Base-by-base conservation (phyloP, 176 grass and related monocot species). In the Olyra latifolia region DNA sequence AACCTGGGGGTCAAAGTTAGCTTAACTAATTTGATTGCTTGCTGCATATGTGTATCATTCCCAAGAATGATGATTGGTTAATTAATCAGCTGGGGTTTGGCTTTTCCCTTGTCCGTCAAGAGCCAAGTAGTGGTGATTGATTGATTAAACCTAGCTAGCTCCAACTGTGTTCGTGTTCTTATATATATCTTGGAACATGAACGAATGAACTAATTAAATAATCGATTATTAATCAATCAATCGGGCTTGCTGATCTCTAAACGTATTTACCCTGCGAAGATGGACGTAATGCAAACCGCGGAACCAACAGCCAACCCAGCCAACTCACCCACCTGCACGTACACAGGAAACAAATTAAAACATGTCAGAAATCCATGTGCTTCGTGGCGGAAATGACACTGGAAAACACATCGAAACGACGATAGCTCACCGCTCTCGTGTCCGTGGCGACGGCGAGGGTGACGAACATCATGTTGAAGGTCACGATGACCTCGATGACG, bases 381-480 rank as follows among this genome's bases (percentile, higher is more conserved):
- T 48, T 13, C 38, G 17, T 17, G 10, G 75, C 7, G 1, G 1
- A 58, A 60, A 32, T 27, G 6, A 16, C 11, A 35, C 32, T 4
- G 5, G 5, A 35, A 35, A 35, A 35, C 32, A 35, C 32, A 35
- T 35, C 32, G 32, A 35, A 35, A 35, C 32, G 32, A 35, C 32
- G 32, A 2, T 35, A 4, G 32, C 78, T 62, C 20, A 91, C 92
- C 76, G 92, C 92, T 89, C 85, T 99, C 0, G 66, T 88, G 80
- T 99, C 96, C 32, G 96, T 99, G 23, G 96, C 96, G 22, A 99
- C 96, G 10, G 96, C 96, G 56, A 90, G 86, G 1, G 96, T 99
- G 44, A 99, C 96, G 15, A 99, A 95, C 91, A 99, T 99, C 96
- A 99, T 99, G 90, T 90, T 93, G 82, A 99, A 99, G 12, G 96